Conservation (phyloP, 2,329 filamentous ascomycete species). For the Colletotrichum zoysiae region DNA sequence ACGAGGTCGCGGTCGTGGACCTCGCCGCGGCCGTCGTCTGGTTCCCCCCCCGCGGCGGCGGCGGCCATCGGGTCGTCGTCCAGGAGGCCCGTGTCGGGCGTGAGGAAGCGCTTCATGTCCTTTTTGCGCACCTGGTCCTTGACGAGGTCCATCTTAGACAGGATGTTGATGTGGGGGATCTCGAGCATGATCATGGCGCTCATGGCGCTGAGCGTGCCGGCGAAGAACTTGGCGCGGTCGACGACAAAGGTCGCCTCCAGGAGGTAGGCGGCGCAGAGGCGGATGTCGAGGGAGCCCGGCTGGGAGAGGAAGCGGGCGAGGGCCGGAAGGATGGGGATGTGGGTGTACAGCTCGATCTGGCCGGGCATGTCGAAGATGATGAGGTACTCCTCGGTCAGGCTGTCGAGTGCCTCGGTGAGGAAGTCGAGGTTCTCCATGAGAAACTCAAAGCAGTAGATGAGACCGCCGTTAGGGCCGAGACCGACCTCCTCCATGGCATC, state of each 20-base stretch:
- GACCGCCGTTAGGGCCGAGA: constrained; percentile 89
- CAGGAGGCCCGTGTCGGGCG: constrained; percentile 84
- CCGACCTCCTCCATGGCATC: constrained; percentile 97
- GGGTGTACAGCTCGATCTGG: constrained; percentile 98
- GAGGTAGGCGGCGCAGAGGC: constrained; percentile 92
- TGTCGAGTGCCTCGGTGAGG: constrained; percentile 85
- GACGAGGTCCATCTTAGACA: constrained; percentile 98
- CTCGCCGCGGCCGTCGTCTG: constrained; percentile 67
- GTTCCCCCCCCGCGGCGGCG: constrained; percentile 48
- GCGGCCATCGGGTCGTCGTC: constrained; percentile 75
- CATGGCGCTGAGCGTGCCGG: constrained; percentile 96
- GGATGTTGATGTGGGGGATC: constrained; percentile 93
- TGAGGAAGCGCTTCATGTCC: constrained; percentile 90
- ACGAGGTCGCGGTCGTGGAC: constrained; percentile 75
- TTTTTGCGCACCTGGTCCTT: constrained; percentile 89
- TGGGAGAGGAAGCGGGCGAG: constrained; percentile 86
- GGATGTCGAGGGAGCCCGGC: constrained; percentile 85
- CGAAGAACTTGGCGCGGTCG: constrained; percentile 97
- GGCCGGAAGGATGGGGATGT: constrained; percentile 90
- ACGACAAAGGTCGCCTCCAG: constrained; percentile 96
- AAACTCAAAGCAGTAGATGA: constrained; percentile 98
- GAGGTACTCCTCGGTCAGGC: constrained; percentile 92
- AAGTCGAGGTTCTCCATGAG: constrained; percentile 95
- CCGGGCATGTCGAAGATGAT: constrained; percentile 99
- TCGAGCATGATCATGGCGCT: constrained; percentile 99